These are phyloP conservation scores for Rubia yunnanensis DNA, from an alignment of 257 asterid genomes.

Conservation along the genomic window DNA sequence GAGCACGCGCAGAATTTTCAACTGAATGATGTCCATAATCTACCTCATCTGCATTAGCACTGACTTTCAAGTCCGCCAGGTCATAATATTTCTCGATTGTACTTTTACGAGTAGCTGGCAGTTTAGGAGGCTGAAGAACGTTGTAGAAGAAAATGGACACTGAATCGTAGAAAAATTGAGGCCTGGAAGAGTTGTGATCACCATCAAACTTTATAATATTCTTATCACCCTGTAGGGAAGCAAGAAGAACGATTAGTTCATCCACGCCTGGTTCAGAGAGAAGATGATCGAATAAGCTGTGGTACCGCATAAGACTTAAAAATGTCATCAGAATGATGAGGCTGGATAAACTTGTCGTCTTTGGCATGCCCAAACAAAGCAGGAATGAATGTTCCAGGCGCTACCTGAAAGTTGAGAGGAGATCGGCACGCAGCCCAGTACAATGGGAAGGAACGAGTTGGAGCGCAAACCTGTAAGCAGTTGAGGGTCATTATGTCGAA, in stretches of 20 bases:
- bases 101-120: slow-evolving; percentile 38
- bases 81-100: slow-evolving; percentile 64
- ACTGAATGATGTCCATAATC: slow-evolving; percentile 8
- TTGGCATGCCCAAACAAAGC: slow-evolving; percentile 94
- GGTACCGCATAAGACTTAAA: slow-evolving; percentile 67
- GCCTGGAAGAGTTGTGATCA: slow-evolving; percentile 95
- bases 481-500: slow-evolving; percentile 81
- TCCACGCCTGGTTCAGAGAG: slow-evolving; percentile 10
- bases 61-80: slow-evolving; percentile 59
- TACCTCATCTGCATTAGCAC: slow-evolving; percentile 71
- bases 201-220: slow-evolving; percentile 90
- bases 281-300: neutral
- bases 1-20: neutral
- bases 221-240: slow-evolving; percentile 76
- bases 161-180: slow-evolving; percentile 83
- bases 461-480: slow-evolving; percentile 54
- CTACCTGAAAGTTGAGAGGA: slow-evolving; percentile 49
- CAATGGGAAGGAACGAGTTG: slow-evolving; percentile 12
- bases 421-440: slow-evolving; percentile 10
- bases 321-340: slow-evolving; percentile 78
- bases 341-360: slow-evolving; percentile 77
- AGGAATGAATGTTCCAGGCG: slow-evolving; percentile 80
- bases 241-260: slow-evolving; percentile 12
- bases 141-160: slow-evolving; percentile 82
- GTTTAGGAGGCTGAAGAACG: slow-evolving; percentile 83